phyloP scores from a whole-genome alignment of 2,329 filamentous ascomycete species.

The Zymoseptoria tritici region DNA sequence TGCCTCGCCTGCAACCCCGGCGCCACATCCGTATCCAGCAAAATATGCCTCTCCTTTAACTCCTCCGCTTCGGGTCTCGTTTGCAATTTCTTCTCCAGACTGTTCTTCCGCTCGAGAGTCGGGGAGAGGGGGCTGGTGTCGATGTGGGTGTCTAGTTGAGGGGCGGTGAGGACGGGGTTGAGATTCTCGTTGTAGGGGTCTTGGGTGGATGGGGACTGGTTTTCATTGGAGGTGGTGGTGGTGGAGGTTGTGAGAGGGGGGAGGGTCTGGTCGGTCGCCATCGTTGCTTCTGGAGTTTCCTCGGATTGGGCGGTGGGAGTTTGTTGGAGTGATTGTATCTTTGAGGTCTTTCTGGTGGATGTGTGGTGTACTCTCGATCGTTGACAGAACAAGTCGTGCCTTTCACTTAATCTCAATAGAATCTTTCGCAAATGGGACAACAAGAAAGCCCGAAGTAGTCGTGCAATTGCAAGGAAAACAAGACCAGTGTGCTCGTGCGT shows the following conservation, averaged over 20 bases:
- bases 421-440: no score
- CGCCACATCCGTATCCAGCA: slow-evolving; percentile 59
- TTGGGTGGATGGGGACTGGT: not conserved
- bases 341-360: not conserved
- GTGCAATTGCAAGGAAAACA: no score
- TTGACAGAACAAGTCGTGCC: no score
- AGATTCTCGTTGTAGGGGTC: not conserved
- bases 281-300: not conserved
- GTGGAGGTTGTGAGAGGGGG: not conserved
- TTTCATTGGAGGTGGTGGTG: not conserved
- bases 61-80: slow-evolving; percentile 49
- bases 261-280: not conserved
- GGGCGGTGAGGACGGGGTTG: not conserved
- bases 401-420: no score
- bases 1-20: slow-evolving; percentile 58
- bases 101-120: slow-evolving; percentile 11
- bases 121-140: slow-evolving; percentile 11
- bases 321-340: not conserved
- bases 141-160: slow-evolving; percentile 3
- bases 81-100: slow-evolving; percentile 31
- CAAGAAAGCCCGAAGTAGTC: no score
- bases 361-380: no score
- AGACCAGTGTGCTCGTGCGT: no score
- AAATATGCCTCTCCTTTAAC: slow-evolving; percentile 53
- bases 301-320: no score